Base-by-base conservation (phyloP, 2,329 filamentous ascomycete genomes). In the Incumbomyces delicatus region DNA sequence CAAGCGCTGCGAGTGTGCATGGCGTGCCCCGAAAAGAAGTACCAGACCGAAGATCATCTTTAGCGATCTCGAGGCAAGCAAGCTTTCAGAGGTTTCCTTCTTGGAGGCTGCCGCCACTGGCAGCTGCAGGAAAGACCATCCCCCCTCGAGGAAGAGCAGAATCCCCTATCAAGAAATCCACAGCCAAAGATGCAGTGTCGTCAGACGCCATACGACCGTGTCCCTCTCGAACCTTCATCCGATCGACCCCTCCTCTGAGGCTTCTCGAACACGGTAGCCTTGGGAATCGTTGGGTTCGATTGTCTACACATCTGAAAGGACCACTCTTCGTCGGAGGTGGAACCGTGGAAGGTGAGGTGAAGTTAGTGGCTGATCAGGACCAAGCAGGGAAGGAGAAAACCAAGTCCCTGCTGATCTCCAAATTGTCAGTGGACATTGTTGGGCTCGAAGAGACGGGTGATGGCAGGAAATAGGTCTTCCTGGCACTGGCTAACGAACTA, bases 311-410 rank as follows among this genome's bases (percentile, higher is more conserved):
- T 41, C 60, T 74, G 18, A 68, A 67, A 27, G 70, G 72, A 14
- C 66, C 73, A 3, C 58, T 77, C 7, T 76, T 74, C 49, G 71
- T 77, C n/a, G 74, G 74, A 14, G 74, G 74, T 22, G 71, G 73
- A 7, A 74, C 68, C 10, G 65, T 76, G 12, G 73, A 77, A 60
- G 74, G 74, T 16, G 64, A 66, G 46, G 62, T 73, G 65, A 62
- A 6, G 61, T 76, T 31, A 70, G 75, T 44, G 53, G 53, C 45
- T 69, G 71, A 51, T 65, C 66, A 40, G 66, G 71, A 46, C 61
- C 66, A 47, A 57, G 64, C 50, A 61, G 48, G 65, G 69, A 48
- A 58, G 53, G 34, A 48, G 47, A 17, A 66, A 66, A 52, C 61
- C 46, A 64, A 54, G 42, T 47, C 64, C 32, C 54, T 77, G 20